Evolutionary conservation across 768 basidiomycete genomes (phyloP), one percentile per base, ranked within the genome.

Genomic region (Tricholoma sp.): DNA sequence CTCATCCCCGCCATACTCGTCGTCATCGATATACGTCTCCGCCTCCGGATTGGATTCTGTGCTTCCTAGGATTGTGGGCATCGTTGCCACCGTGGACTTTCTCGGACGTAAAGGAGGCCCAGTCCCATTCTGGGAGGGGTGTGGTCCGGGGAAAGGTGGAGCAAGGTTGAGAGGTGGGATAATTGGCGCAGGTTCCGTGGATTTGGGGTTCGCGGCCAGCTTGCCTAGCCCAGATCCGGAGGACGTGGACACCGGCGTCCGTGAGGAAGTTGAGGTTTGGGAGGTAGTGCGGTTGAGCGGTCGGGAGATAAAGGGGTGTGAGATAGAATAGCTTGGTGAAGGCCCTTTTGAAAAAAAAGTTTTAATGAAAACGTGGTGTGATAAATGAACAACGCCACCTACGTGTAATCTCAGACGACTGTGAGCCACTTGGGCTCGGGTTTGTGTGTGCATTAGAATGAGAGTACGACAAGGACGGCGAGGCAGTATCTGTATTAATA

Each of bases 261-360:
- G 77, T 13, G 83, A 83, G 1, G 86, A 88, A 1, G 78, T 80
- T 56, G 87, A 88, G 1, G 79, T 80, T 56, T 86, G 77, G 24
- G 85, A 86, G 42, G 80, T 72, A 5, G 87, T 84, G 33, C 87
- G 76, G 63, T 87, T 89, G 55, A 88, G 68, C 11, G 81, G 83
- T 2, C 88, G 80, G 6, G 80, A 76, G 45, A 89, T 73, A 64
- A 89, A 89, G 0, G 83, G 77, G 24, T 72, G 72, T 0, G 73
- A 55, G 33, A 52, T 72, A 7, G 77, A 76, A 59, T 80, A 76
- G 31, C 68, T 70, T 11, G 77, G 77, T 12, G 81, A 82, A 13
- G 80, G 80, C 37, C 79, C 81, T 80, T 53, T 31, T 31, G 44
- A 32, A 45, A 51, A 47, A 12, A 17, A 41, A 12, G 47, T 45